Percentiles rank a stretch among this genome's conserved stretches.
Evolutionary conservation across 148 eudicot genomes (phyloP).

Genomic region (Polygonum aviculare): DNA sequence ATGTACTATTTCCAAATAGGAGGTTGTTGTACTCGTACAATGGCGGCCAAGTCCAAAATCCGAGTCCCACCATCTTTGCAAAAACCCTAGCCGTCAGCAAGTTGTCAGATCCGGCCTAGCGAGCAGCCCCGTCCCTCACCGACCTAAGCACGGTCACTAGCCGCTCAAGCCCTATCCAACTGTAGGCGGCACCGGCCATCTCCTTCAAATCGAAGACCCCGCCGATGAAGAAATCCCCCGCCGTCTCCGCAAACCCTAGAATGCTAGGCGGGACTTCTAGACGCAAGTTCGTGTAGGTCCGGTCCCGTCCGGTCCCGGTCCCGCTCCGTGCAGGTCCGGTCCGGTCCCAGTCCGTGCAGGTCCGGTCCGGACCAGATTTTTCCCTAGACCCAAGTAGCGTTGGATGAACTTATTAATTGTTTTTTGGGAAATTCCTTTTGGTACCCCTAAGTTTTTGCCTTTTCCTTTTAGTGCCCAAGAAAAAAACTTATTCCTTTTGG

Average conservation of each 20-base stretch:
- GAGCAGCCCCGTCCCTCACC: background rate
- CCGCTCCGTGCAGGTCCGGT: no score
- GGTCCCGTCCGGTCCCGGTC: no score
- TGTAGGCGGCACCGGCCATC: background rate
- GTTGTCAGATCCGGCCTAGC: constrained; percentile 9
- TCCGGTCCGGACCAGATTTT: no score
- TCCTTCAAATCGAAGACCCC: background rate
- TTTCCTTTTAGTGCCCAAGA: no score
- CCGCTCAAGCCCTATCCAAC: constrained; percentile 4
- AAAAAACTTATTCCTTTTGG: no score
- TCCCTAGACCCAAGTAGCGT: no score
- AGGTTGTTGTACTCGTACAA: background rate
- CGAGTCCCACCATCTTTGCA: background rate
- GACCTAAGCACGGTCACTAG: background rate
- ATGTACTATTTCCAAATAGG: background rate
- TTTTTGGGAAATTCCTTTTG: no score
- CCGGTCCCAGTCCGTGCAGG: no score
- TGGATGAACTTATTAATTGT: no score
- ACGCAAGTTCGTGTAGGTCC: background rate
- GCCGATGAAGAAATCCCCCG: background rate
- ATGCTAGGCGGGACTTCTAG: background rate
- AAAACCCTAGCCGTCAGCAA: background rate
- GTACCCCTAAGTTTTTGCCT: no score
- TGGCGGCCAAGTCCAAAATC: no score
- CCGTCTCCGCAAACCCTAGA: background rate